Percentiles rank a stretch among this genome's conserved stretches.
These are phyloP conservation scores for Camptophora hylomeconis DNA, from an alignment of 2,329 filamentous ascomycete species.

Conservation along the genomic window DNA sequence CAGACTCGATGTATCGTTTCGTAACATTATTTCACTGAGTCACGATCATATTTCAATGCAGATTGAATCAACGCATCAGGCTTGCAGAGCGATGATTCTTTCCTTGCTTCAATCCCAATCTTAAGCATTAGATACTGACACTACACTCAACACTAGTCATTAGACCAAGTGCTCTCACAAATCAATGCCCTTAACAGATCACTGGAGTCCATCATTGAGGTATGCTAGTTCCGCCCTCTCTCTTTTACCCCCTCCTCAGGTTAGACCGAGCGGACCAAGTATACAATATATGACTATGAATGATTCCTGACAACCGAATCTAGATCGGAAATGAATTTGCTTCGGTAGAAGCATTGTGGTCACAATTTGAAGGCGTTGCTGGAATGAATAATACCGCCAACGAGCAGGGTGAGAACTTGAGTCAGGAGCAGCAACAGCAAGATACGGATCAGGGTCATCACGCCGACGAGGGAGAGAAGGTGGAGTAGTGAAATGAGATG, in stretches of 20 bases:
- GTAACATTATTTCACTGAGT: too few relatives aligned
- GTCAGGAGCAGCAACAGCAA: too few relatives aligned
- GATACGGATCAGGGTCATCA: too few relatives aligned
- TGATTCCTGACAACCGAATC: conserved; percentile 1
- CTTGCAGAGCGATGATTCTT: neutral
- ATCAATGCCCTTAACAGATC: conserved; percentile 92
- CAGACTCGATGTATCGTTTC: too few relatives aligned
- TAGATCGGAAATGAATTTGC: conserved; percentile 91
- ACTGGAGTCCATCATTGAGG: conserved; percentile 79
- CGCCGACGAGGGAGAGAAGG: conserved; percentile 23
- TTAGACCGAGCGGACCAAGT: too few relatives aligned
- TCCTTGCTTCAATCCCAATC: neutral
- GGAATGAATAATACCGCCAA: too few relatives aligned
- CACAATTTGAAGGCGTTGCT: conserved; percentile 94
- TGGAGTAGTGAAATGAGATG: conserved; percentile 16
- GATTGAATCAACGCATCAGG: too few relatives aligned
- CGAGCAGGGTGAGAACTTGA: too few relatives aligned
- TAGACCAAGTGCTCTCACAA: conserved; percentile 88
- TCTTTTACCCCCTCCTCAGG: neutral
- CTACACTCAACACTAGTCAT: conserved; percentile 32
- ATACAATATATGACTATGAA: neutral
- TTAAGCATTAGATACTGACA: neutral
- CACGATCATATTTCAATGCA: too few relatives aligned
- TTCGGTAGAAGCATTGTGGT: conserved; percentile 95
- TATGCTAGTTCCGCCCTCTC: conserved; percentile 37